Base-by-base conservation (phyloP, 495 filamentous ascomycete species). In the Aspergillus conjunctus region DNA sequence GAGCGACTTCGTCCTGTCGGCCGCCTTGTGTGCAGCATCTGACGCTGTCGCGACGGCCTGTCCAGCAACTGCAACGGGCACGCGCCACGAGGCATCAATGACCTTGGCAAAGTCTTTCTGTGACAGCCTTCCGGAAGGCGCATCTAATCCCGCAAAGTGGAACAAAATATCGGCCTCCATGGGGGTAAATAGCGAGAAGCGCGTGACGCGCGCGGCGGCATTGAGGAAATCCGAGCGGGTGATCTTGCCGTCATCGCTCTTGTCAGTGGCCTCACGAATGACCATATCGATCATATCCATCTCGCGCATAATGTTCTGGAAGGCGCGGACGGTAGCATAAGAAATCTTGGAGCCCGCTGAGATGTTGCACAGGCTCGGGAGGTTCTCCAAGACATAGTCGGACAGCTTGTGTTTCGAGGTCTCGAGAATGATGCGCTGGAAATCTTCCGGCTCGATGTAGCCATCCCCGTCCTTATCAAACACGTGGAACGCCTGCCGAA, bases 91-190 rank as follows among this genome's bases (percentile, higher is more conserved):
- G 0, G 94, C 84, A 73, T 98, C 94, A 51, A 98, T 83, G 37
- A 98, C 94, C 76, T 96, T 96, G 58, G 90, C 85, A 73, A 98
- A 98, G 68, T 98, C 93, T 26, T 77, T 78, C 20, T 95, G 79
- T 6, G 88, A 82, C n/a, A 98, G 83, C 44, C 91, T 78, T 12
- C 92, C 95, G 0, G 91, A 90, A 0, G 91, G 89, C 59, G 92
- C 88, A 69, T 97, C 91, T 46, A 98, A 79, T 45, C 92, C 91
- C 41, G 94, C 94, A 67, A 98, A 98, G 74, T 98, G 94, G 81
- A 98, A 98, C 17, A 98, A 83, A 64, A 98, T 98, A 71, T 98
- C 94, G 3, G 95, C 94, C 73, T 98, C 94, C 93, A 98, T 97
- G 1, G 94, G 94, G 0, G 94, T 97, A 75, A 97, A 97, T 0